Evolutionary conservation across 225 moss, liverwort and hornwort species (phyloP).

Genomic region (Pseudisothecium myosuroides): DNA sequence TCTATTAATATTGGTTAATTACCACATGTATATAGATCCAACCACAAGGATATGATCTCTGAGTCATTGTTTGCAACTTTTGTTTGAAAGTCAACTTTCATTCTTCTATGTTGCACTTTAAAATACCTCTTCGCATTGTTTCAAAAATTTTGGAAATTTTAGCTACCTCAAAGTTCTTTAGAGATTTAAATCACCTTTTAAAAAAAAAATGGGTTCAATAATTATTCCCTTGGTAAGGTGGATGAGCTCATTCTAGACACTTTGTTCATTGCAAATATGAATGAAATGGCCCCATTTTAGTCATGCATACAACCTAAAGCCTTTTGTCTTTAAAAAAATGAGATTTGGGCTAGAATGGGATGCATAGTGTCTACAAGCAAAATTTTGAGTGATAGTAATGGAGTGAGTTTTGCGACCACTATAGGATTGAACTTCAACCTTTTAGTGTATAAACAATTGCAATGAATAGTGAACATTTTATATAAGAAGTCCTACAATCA

Average conservation of each 20-base stretch:
- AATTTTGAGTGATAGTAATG: not conserved
- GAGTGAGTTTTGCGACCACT: not conserved
- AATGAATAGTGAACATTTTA: not conserved
- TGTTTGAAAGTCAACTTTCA: not conserved
- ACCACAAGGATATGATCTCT: not conserved
- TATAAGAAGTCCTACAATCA: not conserved
- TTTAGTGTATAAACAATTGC: not conserved
- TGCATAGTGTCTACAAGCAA: not conserved
- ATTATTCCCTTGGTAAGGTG: fast-evolving
- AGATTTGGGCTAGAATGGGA: not conserved
- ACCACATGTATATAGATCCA: not conserved
- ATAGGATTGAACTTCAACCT: not conserved
- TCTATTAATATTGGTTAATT: not conserved
- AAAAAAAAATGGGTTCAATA: too few relatives aligned
- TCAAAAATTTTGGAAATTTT: not conserved
- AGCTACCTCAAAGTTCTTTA: not conserved
- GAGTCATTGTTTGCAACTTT: not conserved
- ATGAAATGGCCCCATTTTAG: not conserved
- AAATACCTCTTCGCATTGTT: not conserved
- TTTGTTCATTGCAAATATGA: not conserved
- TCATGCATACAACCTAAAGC: not conserved
- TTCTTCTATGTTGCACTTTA: not conserved
- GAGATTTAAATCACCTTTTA: not conserved
- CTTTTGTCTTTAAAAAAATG: fast-evolving
- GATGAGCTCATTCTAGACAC: not conserved